Evolutionary conservation across 1,284 basidiomycete genomes (phyloP).

Genomic region (Waitea zeae): DNA sequence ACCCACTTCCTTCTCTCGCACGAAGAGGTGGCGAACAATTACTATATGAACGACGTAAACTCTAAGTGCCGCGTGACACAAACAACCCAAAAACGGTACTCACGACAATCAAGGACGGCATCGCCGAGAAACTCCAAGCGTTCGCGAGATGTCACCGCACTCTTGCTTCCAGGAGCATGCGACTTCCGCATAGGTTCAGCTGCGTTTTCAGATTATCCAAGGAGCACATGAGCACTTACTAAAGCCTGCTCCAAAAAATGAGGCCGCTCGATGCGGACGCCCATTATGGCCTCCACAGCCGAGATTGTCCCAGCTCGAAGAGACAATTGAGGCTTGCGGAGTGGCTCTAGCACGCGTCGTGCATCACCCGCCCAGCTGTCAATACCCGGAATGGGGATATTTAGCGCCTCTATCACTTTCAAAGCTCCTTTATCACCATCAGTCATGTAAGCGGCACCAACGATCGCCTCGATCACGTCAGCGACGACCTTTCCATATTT

Average conservation of each 20-base stretch:
- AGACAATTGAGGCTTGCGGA: no score
- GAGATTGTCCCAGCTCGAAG: no score
- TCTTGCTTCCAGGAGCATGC: no score
- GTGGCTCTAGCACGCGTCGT: no score
- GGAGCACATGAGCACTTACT: no score
- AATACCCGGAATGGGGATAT: slow-evolving; percentile 39
- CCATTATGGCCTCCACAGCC: no score
- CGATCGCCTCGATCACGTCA: slow-evolving; percentile 67
- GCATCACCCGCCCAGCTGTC: slow-evolving; percentile 56
- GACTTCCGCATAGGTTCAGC: no score
- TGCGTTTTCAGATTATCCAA: no score
- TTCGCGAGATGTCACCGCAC: slow-evolving; percentile 36
- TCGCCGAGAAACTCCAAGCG: slow-evolving; percentile 72
- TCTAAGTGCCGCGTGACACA: slow-evolving; percentile 1
- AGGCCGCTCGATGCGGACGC: no score
- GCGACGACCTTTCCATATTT: slow-evolving; percentile 72
- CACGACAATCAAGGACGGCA: slow-evolving; percentile 65
- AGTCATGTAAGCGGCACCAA: slow-evolving; percentile 62
- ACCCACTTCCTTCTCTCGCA: slow-evolving; percentile 38
- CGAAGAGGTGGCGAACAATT: slow-evolving; percentile 53
- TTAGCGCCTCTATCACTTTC: slow-evolving; percentile 39
- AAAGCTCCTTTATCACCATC: slow-evolving; percentile 50
- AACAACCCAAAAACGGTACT: no score
- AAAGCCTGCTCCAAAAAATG: slow-evolving; percentile 58
- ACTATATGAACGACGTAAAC: slow-evolving; percentile 23